Conservation (phyloP, 2,329 filamentous ascomycete genomes). For the Ceratocystis huliohia region DNA sequence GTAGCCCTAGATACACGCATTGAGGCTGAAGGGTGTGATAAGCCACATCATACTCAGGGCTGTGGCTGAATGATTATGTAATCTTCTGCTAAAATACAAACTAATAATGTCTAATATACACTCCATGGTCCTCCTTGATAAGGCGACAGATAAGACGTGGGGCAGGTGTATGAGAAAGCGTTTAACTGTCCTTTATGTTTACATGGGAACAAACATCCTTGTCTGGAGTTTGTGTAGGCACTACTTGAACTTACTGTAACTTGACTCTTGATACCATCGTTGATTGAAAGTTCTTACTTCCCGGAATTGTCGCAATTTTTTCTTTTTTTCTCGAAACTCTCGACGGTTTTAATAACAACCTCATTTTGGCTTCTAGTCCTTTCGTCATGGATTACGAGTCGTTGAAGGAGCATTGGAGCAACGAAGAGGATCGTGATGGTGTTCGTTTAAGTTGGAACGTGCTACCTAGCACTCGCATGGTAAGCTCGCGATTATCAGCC, state of each 20-base stretch:
- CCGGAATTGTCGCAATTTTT: background rate
- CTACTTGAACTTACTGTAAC: background rate
- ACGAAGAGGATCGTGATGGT: slow-evolving; percentile 92
- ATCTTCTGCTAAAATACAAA: background rate
- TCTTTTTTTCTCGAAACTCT: background rate
- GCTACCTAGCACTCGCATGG: slow-evolving; percentile 96
- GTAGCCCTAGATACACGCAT: slow-evolving; percentile 17
- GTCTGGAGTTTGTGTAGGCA: too few species aligned
- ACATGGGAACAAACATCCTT: background rate
- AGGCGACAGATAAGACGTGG: slow-evolving; percentile 9
- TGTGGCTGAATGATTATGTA: slow-evolving; percentile 16
- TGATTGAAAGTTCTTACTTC: background rate
- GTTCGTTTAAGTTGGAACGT: slow-evolving; percentile 97
- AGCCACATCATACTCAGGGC: slow-evolving; percentile 2
- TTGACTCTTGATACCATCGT: background rate
- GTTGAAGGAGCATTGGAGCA: slow-evolving; percentile 90
- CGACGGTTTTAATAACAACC: background rate
- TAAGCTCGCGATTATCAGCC: slow-evolving; percentile 42
- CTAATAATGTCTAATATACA: background rate
- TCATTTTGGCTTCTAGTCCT: background rate
- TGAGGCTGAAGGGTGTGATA: slow-evolving; percentile 7
- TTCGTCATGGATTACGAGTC: slow-evolving; percentile 73
- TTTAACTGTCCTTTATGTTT: slow-evolving; percentile 16
- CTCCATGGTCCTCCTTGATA: background rate
- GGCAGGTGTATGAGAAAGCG: background rate